Evolutionary conservation across 768 basidiomycete species (phyloP).

Genomic region (Xerocomellus amylosporus): DNA sequence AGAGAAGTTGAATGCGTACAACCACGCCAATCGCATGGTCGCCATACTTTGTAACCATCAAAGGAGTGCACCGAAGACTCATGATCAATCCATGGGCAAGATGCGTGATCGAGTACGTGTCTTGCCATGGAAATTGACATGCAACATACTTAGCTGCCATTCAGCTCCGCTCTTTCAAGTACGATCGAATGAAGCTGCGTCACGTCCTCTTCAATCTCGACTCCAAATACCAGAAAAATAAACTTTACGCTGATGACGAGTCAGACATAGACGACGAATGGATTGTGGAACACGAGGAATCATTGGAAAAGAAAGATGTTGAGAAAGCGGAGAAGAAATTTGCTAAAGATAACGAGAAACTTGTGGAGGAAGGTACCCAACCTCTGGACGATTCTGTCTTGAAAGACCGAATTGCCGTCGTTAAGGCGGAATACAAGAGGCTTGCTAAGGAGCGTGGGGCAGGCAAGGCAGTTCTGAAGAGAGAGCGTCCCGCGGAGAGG

Average conservation of each 20-base stretch:
- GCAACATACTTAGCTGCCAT: conserved; percentile 4
- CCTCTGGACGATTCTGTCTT: conserved; percentile 59
- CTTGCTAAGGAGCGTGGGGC: conserved; percentile 83
- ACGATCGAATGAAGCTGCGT: conserved; percentile 96
- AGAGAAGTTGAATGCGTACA: conserved; percentile 96
- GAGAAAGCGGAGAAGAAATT: conserved; percentile 94
- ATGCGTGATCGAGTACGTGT: conserved; percentile 80
- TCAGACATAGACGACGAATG: conserved; percentile 95
- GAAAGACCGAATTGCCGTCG: conserved; percentile 61
- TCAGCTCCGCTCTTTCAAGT: conserved; percentile 88
- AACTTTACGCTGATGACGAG: conserved; percentile 75
- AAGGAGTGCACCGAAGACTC: conserved; percentile 86
- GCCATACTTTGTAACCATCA: conserved; percentile 99
- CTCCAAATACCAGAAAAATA: conserved; percentile 76
- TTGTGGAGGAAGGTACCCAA: conserved; percentile 65
- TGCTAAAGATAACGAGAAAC: conserved; percentile 88
- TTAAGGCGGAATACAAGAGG: conserved; percentile 74
- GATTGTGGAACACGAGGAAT: conserved; percentile 76
- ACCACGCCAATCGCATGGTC: conserved; percentile 94
- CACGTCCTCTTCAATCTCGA: conserved; percentile 81
- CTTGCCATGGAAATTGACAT: background rate
- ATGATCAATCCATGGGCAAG: conserved; percentile 92
- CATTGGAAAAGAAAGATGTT: conserved; percentile 73
- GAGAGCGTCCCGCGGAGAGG: conserved; percentile 70
- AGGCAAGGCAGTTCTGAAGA: conserved; percentile 61